Conservation (phyloP, 179 eudicot species). For the Silene coronaria region DNA sequence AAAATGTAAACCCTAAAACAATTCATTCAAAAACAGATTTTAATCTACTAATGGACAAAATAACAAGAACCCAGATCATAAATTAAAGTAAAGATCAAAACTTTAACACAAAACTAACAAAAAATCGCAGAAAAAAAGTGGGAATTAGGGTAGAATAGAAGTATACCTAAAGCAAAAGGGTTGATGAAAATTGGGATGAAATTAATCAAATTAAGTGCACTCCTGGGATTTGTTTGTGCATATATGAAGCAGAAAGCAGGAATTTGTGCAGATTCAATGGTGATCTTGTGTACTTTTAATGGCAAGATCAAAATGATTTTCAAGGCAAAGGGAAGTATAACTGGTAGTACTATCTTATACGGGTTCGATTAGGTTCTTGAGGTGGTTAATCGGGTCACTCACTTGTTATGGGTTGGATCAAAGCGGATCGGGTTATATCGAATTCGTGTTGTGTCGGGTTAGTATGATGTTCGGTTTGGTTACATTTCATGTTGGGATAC, state of each 20-base stretch:
- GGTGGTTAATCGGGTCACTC: neutral
- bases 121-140: neutral
- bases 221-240: neutral
- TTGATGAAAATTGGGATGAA: neutral
- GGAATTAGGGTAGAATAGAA: neutral
- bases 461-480: no score
- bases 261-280: no score
- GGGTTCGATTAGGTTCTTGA: neutral
- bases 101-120: neutral
- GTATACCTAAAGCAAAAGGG: conserved; percentile 1
- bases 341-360: neutral
- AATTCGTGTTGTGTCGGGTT: no score
- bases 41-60: no score
- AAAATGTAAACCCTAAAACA: no score
- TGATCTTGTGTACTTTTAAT: no score
- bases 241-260: no score
- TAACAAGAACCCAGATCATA: neutral
- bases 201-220: no score
- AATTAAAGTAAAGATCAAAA: neutral
- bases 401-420: neutral
- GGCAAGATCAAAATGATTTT: no score
- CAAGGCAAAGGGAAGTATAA: no score
- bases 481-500: no score
- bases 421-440: neutral
- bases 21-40: no score